These are phyloP conservation scores for Aspergillus aculeatinus DNA, from an alignment of 2,329 filamentous ascomycete genomes.

Conservation along the genomic window DNA sequence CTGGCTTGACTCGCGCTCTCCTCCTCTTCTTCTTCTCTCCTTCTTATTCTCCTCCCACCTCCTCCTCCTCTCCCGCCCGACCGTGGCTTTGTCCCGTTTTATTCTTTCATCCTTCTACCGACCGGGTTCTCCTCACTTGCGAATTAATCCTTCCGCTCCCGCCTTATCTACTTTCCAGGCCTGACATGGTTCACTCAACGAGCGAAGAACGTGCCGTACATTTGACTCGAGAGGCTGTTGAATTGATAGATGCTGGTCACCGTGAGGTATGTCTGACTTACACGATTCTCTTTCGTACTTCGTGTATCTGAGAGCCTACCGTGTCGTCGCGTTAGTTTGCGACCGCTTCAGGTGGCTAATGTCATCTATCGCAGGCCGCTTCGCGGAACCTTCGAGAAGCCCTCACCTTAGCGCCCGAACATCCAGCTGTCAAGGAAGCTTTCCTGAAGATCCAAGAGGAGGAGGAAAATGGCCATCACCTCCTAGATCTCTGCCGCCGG, in stretches of 20 bases:
- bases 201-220: constrained; percentile 48
- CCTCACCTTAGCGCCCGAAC: constrained; percentile 47
- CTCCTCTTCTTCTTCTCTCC: constrained; percentile 7
- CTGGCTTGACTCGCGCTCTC: neutral
- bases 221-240: constrained; percentile 49
- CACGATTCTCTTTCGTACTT: neutral
- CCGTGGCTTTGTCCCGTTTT: neutral
- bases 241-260: constrained; percentile 47
- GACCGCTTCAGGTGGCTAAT: constrained; percentile 13
- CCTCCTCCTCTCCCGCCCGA: constrained; percentile 9
- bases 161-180: constrained; percentile 17
- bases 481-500: constrained; percentile 46
- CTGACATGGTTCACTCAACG: constrained; percentile 45
- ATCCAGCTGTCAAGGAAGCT: constrained; percentile 46
- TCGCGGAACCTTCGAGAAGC: constrained; percentile 51
- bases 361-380: constrained; percentile 39
- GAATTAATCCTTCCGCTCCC: constrained; percentile 10
- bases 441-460: constrained; percentile 47
- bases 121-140: constrained; percentile 6
- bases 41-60: constrained; percentile 12
- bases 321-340: neutral
- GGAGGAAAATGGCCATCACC: constrained; percentile 43
- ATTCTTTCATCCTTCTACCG: neutral
- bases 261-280: constrained; percentile 40
- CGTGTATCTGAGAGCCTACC: neutral